Evolutionary conservation across 2,329 filamentous ascomycete genomes (phyloP).

Genomic region (Aspergillus sp.): DNA sequence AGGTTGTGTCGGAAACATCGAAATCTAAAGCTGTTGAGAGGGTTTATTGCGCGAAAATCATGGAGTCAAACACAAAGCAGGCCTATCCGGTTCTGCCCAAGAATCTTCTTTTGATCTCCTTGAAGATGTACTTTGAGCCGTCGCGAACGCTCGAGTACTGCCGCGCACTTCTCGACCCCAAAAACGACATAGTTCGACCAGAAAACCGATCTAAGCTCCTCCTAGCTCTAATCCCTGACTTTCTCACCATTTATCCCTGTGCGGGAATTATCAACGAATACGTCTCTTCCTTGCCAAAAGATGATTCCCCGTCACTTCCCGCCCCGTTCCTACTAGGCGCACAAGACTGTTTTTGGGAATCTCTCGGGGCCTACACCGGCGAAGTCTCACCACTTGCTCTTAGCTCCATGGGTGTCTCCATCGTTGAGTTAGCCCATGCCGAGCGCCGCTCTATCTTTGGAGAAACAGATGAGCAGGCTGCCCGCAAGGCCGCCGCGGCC

Average conservation of each 20-base stretch:
- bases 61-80: conserved; percentile 7
- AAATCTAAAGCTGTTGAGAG: neutral
- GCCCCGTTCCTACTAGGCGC: conserved; percentile 66
- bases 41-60: neutral
- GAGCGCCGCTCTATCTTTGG: conserved; percentile 71
- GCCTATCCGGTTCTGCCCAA: conserved; percentile 35
- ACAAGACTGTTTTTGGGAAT: conserved; percentile 72
- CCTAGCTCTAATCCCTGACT: conserved; percentile 77
- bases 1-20: neutral
- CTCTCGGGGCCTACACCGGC: conserved; percentile 73
- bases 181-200: conserved; percentile 46
- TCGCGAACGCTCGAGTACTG: conserved; percentile 59
- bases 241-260: conserved; percentile 61
- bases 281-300: conserved; percentile 21
- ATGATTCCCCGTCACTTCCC: conserved; percentile 28
- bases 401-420: conserved; percentile 64
- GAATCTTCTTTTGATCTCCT: conserved; percentile 40
- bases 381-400: conserved; percentile 71
- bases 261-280: conserved; percentile 39
- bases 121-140: conserved; percentile 42
- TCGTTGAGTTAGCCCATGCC: conserved; percentile 80
- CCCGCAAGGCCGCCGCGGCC: conserved; percentile 68
- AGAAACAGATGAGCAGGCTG: conserved; percentile 70
- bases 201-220: conserved; percentile 56
- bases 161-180: conserved; percentile 48